Evolutionary conservation across 1,284 basidiomycete genomes (phyloP).

Genomic region (Sanguinoderma infundibulare): DNA sequence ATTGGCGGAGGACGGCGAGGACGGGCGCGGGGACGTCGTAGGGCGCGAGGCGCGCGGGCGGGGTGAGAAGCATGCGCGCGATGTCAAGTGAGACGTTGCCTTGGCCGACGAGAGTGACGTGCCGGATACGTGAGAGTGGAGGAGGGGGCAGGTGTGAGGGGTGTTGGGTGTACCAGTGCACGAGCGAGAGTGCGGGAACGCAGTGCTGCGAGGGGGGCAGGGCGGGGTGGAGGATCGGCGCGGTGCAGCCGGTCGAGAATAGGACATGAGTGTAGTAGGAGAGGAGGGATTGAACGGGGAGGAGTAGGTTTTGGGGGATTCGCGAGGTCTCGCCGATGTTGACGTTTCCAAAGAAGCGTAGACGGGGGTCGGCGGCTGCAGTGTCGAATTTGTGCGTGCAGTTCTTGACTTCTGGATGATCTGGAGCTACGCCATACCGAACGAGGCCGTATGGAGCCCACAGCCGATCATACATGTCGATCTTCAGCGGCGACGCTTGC

Average conservation of each 20-base stretch:
- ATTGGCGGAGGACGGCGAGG: conserved; percentile 68
- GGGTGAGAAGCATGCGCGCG: conserved; percentile 86
- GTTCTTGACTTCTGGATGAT: conserved; percentile 99
- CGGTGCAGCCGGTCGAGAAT: conserved; percentile 81
- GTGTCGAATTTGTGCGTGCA: conserved; percentile 95
- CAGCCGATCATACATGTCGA: conserved; percentile 93
- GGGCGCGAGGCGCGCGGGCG: conserved; percentile 61
- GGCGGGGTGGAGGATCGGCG: conserved; percentile 59
- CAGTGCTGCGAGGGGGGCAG: conserved; percentile 62
- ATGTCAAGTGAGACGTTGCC: conserved; percentile 97
- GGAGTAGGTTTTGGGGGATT: conserved; percentile 52
- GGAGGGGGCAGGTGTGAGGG: conserved; percentile 66
- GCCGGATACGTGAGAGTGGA: conserved; percentile 61
- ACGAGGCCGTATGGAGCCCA: conserved; percentile 97
- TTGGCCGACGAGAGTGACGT: conserved; percentile 90
- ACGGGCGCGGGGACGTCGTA: conserved; percentile 87
- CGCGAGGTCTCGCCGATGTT: conserved; percentile 58
- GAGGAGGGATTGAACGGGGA: conserved; percentile 64
- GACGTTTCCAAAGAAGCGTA: conserved; percentile 94
- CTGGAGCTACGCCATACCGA: conserved; percentile 96
- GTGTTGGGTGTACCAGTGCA: conserved; percentile 98
- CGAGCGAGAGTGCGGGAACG: conserved; percentile 83
- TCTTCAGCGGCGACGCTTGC: conserved; percentile 49
- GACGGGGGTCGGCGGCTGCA: conserved; percentile 72
- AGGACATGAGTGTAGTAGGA: conserved; percentile 82